Conservation (phyloP, 108 stramenopile species). For the Stephanodiscus triporus region DNA sequence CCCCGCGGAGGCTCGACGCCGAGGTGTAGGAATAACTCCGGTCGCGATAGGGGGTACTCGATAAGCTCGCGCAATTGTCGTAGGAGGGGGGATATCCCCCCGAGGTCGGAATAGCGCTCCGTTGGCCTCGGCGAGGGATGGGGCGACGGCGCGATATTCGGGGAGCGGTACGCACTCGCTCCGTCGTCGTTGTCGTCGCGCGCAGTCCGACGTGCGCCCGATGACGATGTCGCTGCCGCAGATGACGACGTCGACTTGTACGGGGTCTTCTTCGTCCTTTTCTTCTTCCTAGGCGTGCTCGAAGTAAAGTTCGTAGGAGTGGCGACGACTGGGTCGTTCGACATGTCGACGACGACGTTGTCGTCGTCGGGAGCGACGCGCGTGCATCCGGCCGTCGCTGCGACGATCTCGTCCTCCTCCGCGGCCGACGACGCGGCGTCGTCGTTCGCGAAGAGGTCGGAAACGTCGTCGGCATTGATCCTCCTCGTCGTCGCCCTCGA, state of each 20-base stretch:
- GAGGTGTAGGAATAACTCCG: slow-evolving; percentile 94
- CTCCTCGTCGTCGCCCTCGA: background rate
- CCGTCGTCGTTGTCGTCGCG: slow-evolving; percentile 6
- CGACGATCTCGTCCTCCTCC: background rate
- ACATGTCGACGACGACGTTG: background rate
- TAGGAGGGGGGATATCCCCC: slow-evolving; percentile 77
- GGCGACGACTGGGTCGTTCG: slow-evolving; percentile 1
- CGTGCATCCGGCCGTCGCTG: background rate
- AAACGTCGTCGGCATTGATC: slow-evolving; percentile 1
- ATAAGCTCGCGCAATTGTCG: slow-evolving; percentile 83
- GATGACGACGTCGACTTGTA: slow-evolving; percentile 9
- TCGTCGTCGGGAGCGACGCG: background rate
- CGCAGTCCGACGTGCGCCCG: no score
- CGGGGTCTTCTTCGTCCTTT: slow-evolving; percentile 23
- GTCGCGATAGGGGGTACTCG: slow-evolving; percentile 96
- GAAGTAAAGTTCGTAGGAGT: background rate
- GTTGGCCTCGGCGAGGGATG: slow-evolving; percentile 77
- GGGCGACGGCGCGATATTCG: slow-evolving; percentile 15
- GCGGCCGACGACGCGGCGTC: slow-evolving; percentile 9
- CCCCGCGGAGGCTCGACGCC: slow-evolving; percentile 98
- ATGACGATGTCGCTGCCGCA: no score
- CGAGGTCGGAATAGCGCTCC: slow-evolving; percentile 83
- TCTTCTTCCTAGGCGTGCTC: slow-evolving; percentile 40
- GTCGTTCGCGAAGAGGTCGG: background rate
- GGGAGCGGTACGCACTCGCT: slow-evolving; percentile 5